These are phyloP conservation scores for Sistotremastrum niveocremeum DNA, from an alignment of 768 basidiomycete species.

Conservation along the genomic window DNA sequence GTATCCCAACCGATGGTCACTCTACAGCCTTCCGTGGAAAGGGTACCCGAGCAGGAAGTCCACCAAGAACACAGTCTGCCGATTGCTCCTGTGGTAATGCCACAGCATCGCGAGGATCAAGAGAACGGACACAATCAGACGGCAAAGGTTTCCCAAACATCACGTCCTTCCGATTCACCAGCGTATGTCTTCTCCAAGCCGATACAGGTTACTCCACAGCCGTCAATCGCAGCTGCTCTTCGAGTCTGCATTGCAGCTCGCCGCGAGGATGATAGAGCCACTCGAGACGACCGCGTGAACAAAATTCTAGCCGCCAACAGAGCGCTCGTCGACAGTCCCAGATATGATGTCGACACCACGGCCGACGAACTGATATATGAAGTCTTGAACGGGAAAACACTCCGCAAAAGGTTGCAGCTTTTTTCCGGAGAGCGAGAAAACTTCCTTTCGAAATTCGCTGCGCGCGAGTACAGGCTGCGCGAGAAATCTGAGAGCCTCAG, in stretches of 20 bases:
- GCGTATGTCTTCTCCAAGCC: too few relatives aligned
- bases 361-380: conserved; percentile 36
- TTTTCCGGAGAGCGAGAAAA: conserved; percentile 27
- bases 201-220: conserved; percentile 5
- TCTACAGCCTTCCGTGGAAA: too few relatives aligned
- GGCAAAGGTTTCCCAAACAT: too few relatives aligned
- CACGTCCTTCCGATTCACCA: too few relatives aligned
- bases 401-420: conserved; percentile 25
- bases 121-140: too few relatives aligned
- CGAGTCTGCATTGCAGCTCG: conserved; percentile 51
- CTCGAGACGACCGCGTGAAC: conserved; percentile 45
- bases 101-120: too few relatives aligned
- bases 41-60: too few relatives aligned
- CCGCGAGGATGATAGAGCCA: conserved; percentile 43
- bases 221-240: conserved; percentile 44
- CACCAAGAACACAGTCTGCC: too few relatives aligned
- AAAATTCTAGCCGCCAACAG: conserved; percentile 53
- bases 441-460: conserved; percentile 22
- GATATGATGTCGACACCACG: conserved; percentile 7
- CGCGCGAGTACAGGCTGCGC: conserved; percentile 33
- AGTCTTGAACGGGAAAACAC: conserved; percentile 20
- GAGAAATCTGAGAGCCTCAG: conserved; percentile 45
- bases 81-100: too few relatives aligned
- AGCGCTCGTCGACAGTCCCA: conserved; percentile 20
- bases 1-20: too few relatives aligned